Conservation (phyloP, 1,139 yeast species). For the Magnusiomyces ingens region DNA sequence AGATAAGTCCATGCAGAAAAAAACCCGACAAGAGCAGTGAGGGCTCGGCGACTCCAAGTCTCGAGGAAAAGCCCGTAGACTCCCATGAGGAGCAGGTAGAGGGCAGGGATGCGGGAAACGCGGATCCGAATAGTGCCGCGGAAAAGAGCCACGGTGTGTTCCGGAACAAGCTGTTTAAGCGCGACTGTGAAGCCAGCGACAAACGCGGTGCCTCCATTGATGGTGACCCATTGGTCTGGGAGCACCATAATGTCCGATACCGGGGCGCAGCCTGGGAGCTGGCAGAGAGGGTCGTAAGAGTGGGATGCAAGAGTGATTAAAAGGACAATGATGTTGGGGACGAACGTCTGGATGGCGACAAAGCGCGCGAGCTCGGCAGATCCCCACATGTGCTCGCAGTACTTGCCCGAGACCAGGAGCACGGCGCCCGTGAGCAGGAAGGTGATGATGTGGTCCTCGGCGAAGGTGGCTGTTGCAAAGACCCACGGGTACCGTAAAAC, state of each 20-base stretch:
- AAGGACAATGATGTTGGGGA: slow-evolving; percentile 47
- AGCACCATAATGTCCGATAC: not conserved
- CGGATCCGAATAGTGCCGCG: slow-evolving; percentile 59
- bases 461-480: slow-evolving; percentile 58
- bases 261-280: slow-evolving; percentile 11
- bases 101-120: slow-evolving; percentile 62
- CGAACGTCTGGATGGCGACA: slow-evolving; percentile 48
- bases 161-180: slow-evolving; percentile 82
- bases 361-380: slow-evolving; percentile 53
- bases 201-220: slow-evolving; percentile 70
- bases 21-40: slow-evolving; percentile 45
- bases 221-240: slow-evolving; percentile 24
- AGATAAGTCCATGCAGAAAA: slow-evolving; percentile 65
- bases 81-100: slow-evolving; percentile 42
- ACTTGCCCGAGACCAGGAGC: slow-evolving; percentile 48
- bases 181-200: slow-evolving; percentile 76
- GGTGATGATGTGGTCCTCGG: slow-evolving; percentile 53
- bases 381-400: slow-evolving; percentile 52
- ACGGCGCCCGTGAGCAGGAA: slow-evolving; percentile 45
- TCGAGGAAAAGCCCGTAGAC: slow-evolving; percentile 40
- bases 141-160: slow-evolving; percentile 67
- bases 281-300: slow-evolving; percentile 3
- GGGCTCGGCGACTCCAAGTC: slow-evolving; percentile 35
- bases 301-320: slow-evolving; percentile 18
- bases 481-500: slow-evolving; percentile 62